Conservation (phyloP, 805 yeast genomes). For the Starmerella scarabaei region DNA sequence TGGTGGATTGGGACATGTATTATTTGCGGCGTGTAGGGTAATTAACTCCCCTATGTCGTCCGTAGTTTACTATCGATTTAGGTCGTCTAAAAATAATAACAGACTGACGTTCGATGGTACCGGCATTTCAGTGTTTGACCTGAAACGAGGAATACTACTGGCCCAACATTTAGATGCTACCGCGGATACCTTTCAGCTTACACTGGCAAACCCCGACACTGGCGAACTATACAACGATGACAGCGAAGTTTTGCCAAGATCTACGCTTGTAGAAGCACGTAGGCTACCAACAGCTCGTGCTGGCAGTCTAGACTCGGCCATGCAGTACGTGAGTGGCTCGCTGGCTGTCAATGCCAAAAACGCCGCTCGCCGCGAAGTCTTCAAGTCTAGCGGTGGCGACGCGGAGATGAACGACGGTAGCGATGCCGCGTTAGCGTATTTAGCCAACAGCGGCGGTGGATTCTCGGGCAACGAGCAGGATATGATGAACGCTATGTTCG, state of each 20-base stretch:
- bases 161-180: constrained; percentile 75
- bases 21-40: no score
- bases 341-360: constrained; percentile 27
- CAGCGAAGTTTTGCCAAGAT: constrained; percentile 79
- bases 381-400: constrained; percentile 13
- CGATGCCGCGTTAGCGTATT: constrained; percentile 8
- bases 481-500: constrained; percentile 78
- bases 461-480: constrained; percentile 64
- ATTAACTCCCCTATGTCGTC: constrained; percentile 48
- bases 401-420: constrained; percentile 15
- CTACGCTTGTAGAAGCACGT: constrained; percentile 68
- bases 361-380: constrained; percentile 28
- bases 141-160: constrained; percentile 76
- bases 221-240: constrained; percentile 73
- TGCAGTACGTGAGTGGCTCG: constrained; percentile 44
- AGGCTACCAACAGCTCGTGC: constrained; percentile 55
- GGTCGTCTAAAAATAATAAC: constrained; percentile 67
- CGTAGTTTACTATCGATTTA: constrained; percentile 72
- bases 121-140: constrained; percentile 86
- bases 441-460: constrained; percentile 20
- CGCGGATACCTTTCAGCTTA: constrained; percentile 59
- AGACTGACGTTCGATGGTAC: constrained; percentile 89
- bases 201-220: constrained; percentile 58
- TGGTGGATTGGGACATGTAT: no score
- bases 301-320: constrained; percentile 39